Conservation (phyloP, 257 asterid genomes). For the Scutellaria barbata region DNA sequence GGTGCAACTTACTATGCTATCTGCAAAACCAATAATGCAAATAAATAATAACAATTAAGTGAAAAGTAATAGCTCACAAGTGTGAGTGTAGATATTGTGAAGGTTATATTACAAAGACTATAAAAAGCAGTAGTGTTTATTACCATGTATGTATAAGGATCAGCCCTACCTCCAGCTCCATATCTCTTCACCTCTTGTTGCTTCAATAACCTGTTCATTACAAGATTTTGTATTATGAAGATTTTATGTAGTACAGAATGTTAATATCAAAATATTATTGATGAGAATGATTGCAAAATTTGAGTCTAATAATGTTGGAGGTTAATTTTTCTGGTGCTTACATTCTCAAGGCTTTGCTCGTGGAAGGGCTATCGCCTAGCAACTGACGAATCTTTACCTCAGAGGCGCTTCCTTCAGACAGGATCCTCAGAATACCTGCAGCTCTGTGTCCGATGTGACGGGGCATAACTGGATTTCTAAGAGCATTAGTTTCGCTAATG, state of each 20-base stretch:
- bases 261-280: neutral
- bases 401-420: conserved; percentile 70
- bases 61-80: neutral
- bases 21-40: conserved; percentile 40
- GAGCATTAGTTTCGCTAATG: conserved; percentile 29
- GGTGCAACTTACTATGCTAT: conserved; percentile 42
- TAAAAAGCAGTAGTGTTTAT: neutral
- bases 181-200: conserved; percentile 71
- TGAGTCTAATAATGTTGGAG: conserved; percentile 4
- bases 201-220: conserved; percentile 71
- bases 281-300: neutral
- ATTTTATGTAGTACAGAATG: neutral
- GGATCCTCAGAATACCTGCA: conserved; percentile 65
- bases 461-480: conserved; percentile 50
- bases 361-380: conserved; percentile 96
- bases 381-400: conserved; percentile 84
- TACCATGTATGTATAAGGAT: conserved; percentile 90
- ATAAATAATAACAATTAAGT: conserved; percentile 10
- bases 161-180: conserved; percentile 88
- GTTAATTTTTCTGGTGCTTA: conserved; percentile 37
- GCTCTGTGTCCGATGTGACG: conserved; percentile 69
- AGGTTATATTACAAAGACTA: neutral
- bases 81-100: neutral
- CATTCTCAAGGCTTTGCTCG: conserved; percentile 99
- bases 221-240: conserved; percentile 19